Evolutionary conservation across 2,329 filamentous ascomycete species (phyloP).

Genomic region (Cadophora gregata): DNA sequence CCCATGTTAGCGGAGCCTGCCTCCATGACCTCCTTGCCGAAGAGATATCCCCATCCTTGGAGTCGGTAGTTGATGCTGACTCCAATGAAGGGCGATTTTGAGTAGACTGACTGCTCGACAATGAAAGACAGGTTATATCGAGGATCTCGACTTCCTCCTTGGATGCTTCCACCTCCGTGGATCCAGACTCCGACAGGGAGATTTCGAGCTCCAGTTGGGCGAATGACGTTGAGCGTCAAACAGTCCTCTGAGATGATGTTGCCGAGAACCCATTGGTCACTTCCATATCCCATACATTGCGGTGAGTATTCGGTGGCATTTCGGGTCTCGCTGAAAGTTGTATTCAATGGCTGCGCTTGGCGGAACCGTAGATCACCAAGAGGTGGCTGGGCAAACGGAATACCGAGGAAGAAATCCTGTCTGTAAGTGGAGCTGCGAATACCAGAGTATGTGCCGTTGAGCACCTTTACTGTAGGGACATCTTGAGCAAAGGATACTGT

Average conservation of each 20-base stretch:
- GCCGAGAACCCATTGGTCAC: slow-evolving; percentile 24
- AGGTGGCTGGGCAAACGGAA: slow-evolving; percentile 34
- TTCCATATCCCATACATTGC: slow-evolving; percentile 32
- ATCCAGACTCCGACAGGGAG: slow-evolving; percentile 62
- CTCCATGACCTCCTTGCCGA: slow-evolving; percentile 47
- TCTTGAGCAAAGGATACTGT: slow-evolving; percentile 9
- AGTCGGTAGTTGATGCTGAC: slow-evolving; percentile 54
- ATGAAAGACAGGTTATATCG: slow-evolving; percentile 65
- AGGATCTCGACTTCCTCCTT: slow-evolving; percentile 50
- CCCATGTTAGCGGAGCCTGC: slow-evolving; percentile 54
- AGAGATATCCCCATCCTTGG: slow-evolving; percentile 53
- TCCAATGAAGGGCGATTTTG: slow-evolving; percentile 52
- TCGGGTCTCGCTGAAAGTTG: slow-evolving; percentile 30
- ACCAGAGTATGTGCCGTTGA: slow-evolving; percentile 36
- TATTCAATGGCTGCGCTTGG: slow-evolving; percentile 29
- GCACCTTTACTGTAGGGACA: slow-evolving; percentile 24
- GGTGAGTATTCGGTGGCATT: slow-evolving; percentile 21
- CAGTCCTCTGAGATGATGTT: slow-evolving; percentile 52
- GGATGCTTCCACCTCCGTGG: slow-evolving; percentile 46
- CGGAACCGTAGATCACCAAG: slow-evolving; percentile 29
- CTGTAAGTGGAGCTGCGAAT: slow-evolving; percentile 29
- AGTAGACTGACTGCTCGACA: slow-evolving; percentile 51
- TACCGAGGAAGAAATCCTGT: slow-evolving; percentile 35
- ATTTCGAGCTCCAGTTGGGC: slow-evolving; percentile 48
- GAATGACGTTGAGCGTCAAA: slow-evolving; percentile 60